These are phyloP conservation scores for Sordariomycetes sp. DNA, from an alignment of 2,329 filamentous ascomycete species.

Conservation along the genomic window DNA sequence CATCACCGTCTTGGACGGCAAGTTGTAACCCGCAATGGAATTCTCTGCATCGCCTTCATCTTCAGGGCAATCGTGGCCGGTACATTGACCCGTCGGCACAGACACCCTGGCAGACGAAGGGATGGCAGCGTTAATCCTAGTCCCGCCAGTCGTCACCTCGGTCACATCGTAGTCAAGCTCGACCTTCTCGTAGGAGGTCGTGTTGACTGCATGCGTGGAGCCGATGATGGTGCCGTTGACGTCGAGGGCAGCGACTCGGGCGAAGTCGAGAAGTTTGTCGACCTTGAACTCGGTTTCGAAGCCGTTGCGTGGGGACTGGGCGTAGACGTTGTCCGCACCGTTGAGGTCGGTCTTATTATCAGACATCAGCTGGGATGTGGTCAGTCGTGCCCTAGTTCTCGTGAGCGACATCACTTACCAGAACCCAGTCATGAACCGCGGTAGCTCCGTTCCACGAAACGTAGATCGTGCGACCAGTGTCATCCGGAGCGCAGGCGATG, in stretches of 20 bases:
- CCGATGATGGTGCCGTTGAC: not conserved
- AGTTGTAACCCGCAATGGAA: not conserved
- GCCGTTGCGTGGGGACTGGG: slow-evolving; percentile 3
- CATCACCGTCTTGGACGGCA: too few species aligned
- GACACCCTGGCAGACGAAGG: not conserved
- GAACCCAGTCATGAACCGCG: slow-evolving; percentile 15
- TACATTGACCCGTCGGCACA: not conserved
- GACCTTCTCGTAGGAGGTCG: not conserved
- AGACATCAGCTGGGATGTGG: slow-evolving; percentile 1
- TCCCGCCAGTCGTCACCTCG: not conserved
- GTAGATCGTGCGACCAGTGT: slow-evolving; percentile 13
- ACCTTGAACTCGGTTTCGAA: slow-evolving; percentile 3
- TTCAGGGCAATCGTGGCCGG: not conserved
- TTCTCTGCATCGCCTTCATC: not conserved
- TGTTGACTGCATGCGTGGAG: slow-evolving; percentile 2
- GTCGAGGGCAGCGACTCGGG: slow-evolving; percentile 2
- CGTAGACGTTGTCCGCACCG: slow-evolving; percentile 1
- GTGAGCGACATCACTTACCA: slow-evolving; percentile 12
- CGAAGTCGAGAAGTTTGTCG: not conserved
- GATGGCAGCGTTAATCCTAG: not conserved
- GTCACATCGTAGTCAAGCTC: not conserved
- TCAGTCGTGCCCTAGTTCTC: not conserved
- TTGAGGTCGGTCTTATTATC: slow-evolving; percentile 1
- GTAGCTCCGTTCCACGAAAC: slow-evolving; percentile 22
- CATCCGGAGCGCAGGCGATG: slow-evolving; percentile 11